Evolutionary conservation across 768 basidiomycete species (phyloP).

Genomic region (Suillus americanus): DNA sequence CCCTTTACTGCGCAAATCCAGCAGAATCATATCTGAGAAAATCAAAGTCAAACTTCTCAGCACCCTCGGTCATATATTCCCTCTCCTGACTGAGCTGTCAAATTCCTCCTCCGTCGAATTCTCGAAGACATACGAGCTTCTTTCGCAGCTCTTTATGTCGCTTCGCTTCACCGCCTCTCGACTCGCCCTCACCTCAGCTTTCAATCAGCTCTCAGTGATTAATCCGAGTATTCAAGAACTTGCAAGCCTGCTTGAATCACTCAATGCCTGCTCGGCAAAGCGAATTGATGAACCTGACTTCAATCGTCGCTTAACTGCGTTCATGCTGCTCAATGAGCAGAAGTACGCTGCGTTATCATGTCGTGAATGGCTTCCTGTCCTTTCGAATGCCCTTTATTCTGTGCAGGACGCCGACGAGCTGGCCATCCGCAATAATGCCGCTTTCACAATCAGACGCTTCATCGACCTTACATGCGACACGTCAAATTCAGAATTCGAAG

Average conservation of each 20-base stretch:
- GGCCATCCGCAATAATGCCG: constrained; percentile 79
- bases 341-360: constrained; percentile 49
- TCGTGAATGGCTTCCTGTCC: constrained; percentile 75
- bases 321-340: constrained; percentile 70
- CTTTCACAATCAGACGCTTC: constrained; percentile 75
- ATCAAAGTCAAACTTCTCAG: constrained; percentile 80
- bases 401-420: constrained; percentile 90
- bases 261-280: constrained; percentile 86
- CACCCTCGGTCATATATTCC: constrained; percentile 65
- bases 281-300: constrained; percentile 93
- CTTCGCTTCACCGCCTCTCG: constrained; percentile 73
- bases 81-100: constrained; percentile 62
- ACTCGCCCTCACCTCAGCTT: constrained; percentile 63
- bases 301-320: constrained; percentile 77
- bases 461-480: constrained; percentile 35
- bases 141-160: constrained; percentile 77
- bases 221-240: constrained; percentile 45
- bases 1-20: constrained; percentile 77
- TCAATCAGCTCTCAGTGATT: constrained; percentile 47
- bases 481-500: constrained; percentile 45
- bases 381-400: constrained; percentile 82
- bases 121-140: constrained; percentile 55
- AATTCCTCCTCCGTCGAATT: constrained; percentile 45
- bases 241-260: constrained; percentile 54
- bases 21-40: constrained; percentile 79